Evolutionary conservation across 139 green algal genomes (phyloP).

Genomic region (Bryopsis sp.): DNA sequence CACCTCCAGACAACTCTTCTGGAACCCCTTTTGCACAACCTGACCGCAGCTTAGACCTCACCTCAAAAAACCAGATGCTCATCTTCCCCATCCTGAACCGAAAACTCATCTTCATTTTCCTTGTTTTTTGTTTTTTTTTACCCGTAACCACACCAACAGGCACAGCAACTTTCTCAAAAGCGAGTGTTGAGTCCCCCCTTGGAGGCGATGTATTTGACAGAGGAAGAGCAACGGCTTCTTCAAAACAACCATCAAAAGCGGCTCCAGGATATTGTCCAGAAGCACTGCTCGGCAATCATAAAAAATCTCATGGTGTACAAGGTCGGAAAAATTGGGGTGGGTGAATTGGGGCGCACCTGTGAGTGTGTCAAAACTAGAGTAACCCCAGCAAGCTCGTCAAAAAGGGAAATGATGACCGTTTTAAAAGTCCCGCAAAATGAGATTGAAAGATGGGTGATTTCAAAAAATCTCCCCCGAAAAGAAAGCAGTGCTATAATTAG

Average conservation of each 20-base stretch:
- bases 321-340: background rate
- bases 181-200: conserved; percentile 1
- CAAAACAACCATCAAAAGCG: conserved; percentile 6
- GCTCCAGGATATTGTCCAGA: conserved; percentile 18
- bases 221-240: conserved; percentile 17
- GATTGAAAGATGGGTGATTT: background rate
- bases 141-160: background rate
- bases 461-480: background rate
- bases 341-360: background rate
- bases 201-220: conserved; percentile 1
- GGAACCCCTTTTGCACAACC: background rate
- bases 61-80: background rate
- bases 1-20: background rate
- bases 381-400: no score
- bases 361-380: no score
- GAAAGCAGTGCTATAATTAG: background rate
- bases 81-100: background rate
- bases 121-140: background rate
- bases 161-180: conserved; percentile 15
- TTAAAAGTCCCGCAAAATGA: background rate
- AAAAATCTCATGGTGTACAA: conserved; percentile 26
- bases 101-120: background rate
- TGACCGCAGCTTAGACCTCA: background rate
- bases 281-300: conserved; percentile 13
- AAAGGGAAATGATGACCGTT: background rate